Percentiles rank a stretch among this genome's conserved stretches.
Conservation (phyloP, 1,139 yeast species). For the Yamadazyma atmosphaerica region DNA sequence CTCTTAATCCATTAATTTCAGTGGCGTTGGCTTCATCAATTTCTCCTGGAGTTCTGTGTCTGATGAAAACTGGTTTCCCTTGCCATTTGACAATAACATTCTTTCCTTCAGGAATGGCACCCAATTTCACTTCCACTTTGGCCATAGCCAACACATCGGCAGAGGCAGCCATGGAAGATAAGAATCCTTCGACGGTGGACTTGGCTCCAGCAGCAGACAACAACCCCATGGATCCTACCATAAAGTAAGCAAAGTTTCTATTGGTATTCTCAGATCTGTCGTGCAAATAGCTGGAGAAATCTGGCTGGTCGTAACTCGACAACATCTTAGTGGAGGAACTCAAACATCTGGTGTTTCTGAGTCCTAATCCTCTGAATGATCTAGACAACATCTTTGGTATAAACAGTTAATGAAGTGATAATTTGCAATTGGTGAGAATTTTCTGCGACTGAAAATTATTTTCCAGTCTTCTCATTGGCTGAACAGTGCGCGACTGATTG, state of each 20-base stretch:
- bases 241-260: conserved; percentile 91
- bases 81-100: conserved; percentile 99
- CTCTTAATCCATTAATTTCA: conserved; percentile 77
- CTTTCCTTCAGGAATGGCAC: conserved; percentile 95
- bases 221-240: conserved; percentile 96
- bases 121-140: conserved; percentile 94
- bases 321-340: conserved; percentile 51
- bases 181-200: conserved; percentile 94
- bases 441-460: conserved; percentile 2
- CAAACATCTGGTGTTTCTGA: conserved; percentile 33
- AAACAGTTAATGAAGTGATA: no score
- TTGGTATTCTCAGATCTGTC: conserved; percentile 68
- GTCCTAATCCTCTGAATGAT: conserved; percentile 40
- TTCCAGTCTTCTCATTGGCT: conserved; percentile 13
- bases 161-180: conserved; percentile 93
- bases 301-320: conserved; percentile 90
- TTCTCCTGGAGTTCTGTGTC: conserved; percentile 96
- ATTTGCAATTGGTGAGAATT: background rate
- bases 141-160: conserved; percentile 99
- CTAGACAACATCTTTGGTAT: conserved; percentile 14
- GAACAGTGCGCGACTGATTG: conserved; percentile 1
- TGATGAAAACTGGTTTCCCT: conserved; percentile 99
- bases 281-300: conserved; percentile 80
- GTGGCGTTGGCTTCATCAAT: conserved; percentile 90
- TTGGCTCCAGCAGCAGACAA: conserved; percentile 96